Base-by-base conservation (phyloP, 139 green algal genomes). In the Picochlorum sp. region DNA sequence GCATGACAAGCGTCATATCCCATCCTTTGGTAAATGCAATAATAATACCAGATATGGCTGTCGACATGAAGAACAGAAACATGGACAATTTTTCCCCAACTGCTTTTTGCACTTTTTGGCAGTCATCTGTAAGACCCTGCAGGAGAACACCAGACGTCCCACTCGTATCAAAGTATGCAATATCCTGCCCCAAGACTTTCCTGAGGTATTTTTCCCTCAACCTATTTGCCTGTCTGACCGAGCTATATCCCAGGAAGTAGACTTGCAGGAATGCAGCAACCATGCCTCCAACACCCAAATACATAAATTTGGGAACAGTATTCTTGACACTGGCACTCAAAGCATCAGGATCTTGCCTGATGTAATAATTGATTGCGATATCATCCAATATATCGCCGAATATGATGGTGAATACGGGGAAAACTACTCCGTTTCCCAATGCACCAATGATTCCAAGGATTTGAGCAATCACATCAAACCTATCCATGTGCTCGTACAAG, bases 1-100 rank as follows among this genome's bases (percentile, higher is more conserved):
- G 58, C 62, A 92, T 79, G 18, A 95, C 90, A 14, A 95, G 75
- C 13, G 89, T 88, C 74, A 96, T 83, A 57, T 85, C 69, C 88
- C 78, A 88, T 30, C 70, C 72, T 18, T 79, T 77, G 11, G 72
- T 66, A 58, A 92, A 85, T 23, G 80, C 79, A 14, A 85, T 68
- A 24, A 73, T 51, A 31, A 83, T 76, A 44, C 76, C 76, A 1
- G 57, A 55, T 1, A 85, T 13, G 1, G 76, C 76, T 3, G 68
- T 83, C n/a, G 51, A 63, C 28, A 72, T 30, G 54, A 75, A 75
- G 60, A 75, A 78, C 6, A 79, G 20, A 3, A 56, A 56, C 45
- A 63, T 59, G 20, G 67, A 38, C 49, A 78, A 52, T 55, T 85
- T 79, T 45, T 91, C 86, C 14, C 72, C 75, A 20, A 90, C 80